Base-by-base conservation (phyloP, 2,329 filamentous ascomycete genomes). In the Alternaria ethzedia region DNA sequence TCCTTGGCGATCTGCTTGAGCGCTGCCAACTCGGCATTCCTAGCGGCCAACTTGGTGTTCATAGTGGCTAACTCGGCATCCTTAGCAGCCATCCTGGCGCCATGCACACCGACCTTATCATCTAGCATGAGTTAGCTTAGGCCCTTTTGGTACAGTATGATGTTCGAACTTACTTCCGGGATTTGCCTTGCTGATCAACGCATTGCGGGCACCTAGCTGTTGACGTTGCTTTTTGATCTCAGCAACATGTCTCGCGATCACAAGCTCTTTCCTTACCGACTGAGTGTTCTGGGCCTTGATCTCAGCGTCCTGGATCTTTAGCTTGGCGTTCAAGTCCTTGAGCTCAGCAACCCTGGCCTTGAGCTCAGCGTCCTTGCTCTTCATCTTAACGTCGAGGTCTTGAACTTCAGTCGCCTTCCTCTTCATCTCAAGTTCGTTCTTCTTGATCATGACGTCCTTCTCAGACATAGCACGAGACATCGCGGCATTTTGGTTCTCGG, bases 401-500 rank as follows among this genome's bases (percentile, higher is more conserved):
- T n/a, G n/a, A n/a, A n/a, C n/a, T n/a, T n/a, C n/a, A n/a, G n/a
- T n/a, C n/a, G n/a, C n/a, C 46, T 49, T 13, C 25, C 3, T 57
- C 32, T 5, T 66, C 55, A 21, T 59, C 0, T 71, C 62, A 2
- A 70, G 44, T 23, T 73, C 59, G 41, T 72, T 57, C 7, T 61
- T 60, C 56, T 70, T 65, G 25, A 72, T 64, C 44, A 65, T 49
- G 1, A 59, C 51, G 5, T 73, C 69, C 17, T 70, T 70, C 26
- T 69, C 54, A 6, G 57, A 56, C 7, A 75, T n/a, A 4, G 64
- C 43, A 1, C 66, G 65, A 43, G 59, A 63, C 72, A 75, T 72
- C 0, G 52, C 55, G 12, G 68, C 63, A 30, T 66, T 73, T 17
- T 70, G 65, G 1, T 61, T 61, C 41, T 65, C 69, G 51, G 69